phyloP scores from a whole-genome alignment of 192 early-diverging fungal species.

The Obelidium mucronatum region DNA sequence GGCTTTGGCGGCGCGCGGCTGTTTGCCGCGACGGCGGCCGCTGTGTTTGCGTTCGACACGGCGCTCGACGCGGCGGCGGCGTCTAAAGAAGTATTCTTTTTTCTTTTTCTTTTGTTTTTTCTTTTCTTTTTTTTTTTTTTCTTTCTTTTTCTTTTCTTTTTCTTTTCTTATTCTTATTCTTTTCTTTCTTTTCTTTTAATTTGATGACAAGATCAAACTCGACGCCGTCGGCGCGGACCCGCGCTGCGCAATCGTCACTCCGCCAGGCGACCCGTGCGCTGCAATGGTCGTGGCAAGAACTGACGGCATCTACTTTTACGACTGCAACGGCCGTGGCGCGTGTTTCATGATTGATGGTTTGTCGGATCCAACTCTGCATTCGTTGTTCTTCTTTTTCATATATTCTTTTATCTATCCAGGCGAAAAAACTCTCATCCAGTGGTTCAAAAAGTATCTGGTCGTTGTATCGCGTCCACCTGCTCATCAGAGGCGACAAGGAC shows the following conservation, averaged over 20 bases:
- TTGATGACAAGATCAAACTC: slow-evolving; percentile 53
- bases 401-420: slow-evolving; percentile 52
- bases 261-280: slow-evolving; percentile 59
- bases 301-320: slow-evolving; percentile 93
- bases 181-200: no score
- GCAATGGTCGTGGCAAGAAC: slow-evolving; percentile 88
- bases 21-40: slow-evolving; percentile 73
- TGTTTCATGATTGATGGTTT: slow-evolving; percentile 88
- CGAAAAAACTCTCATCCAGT: slow-evolving; percentile 70
- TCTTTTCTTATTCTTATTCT: not conserved
- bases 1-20: slow-evolving; percentile 68
- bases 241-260: slow-evolving; percentile 74
- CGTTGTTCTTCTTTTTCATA: no score
- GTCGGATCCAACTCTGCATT: no score
- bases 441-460: slow-evolving; percentile 79
- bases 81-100: not conserved
- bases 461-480: slow-evolving; percentile 62
- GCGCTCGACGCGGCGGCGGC: slow-evolving; percentile 31
- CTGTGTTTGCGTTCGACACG: slow-evolving; percentile 68
- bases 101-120: not conserved
- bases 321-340: slow-evolving; percentile 86
- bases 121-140: no score
- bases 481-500: not conserved
- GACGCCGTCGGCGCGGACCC: slow-evolving; percentile 86
- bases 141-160: not conserved